phyloP scores from a whole-genome alignment of 1,284 basidiomycete genomes.

The Phlebopus sp. region DNA sequence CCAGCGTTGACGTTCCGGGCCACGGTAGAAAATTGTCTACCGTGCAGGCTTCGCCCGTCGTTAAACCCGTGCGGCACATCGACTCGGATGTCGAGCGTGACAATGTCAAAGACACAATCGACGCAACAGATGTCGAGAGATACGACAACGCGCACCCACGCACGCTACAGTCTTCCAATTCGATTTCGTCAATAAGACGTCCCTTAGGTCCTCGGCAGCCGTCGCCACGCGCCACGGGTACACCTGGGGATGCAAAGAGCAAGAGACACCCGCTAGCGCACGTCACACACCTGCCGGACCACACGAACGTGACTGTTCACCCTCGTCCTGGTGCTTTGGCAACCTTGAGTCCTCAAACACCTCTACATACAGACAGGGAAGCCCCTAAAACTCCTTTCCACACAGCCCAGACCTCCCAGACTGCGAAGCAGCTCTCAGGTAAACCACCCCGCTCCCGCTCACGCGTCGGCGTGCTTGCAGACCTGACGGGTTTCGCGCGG shows the following conservation, averaged over 20 bases:
- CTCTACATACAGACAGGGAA: background rate
- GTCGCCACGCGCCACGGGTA: slow-evolving; percentile 11
- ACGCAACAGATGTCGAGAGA: background rate
- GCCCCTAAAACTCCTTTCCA: slow-evolving; percentile 6
- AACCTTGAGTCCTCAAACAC: slow-evolving; percentile 2
- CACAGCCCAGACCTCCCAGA: slow-evolving; percentile 8
- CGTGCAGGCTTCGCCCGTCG: slow-evolving; percentile 30
- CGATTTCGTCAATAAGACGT: slow-evolving; percentile 17
- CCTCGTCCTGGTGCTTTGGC: background rate
- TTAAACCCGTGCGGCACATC: slow-evolving; percentile 15
- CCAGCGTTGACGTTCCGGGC: background rate
- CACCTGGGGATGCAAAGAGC: background rate
- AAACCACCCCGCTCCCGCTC: slow-evolving; percentile 26
- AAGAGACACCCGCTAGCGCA: slow-evolving; percentile 9
- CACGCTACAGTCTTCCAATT: slow-evolving; percentile 12
- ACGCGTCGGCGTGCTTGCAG: slow-evolving; percentile 24
- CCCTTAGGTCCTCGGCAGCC: slow-evolving; percentile 23
- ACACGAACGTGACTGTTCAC: slow-evolving; percentile 1
- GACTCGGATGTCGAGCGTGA: slow-evolving; percentile 6
- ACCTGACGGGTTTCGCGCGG: slow-evolving; percentile 32
- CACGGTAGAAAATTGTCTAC: slow-evolving; percentile 28
- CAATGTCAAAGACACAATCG: background rate
- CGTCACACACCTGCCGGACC: background rate
- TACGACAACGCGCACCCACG: background rate
- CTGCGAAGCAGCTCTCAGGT: slow-evolving; percentile 25